Conservation (phyloP, 352 stramenopile genomes). For the Thalassiosira exigua region DNA sequence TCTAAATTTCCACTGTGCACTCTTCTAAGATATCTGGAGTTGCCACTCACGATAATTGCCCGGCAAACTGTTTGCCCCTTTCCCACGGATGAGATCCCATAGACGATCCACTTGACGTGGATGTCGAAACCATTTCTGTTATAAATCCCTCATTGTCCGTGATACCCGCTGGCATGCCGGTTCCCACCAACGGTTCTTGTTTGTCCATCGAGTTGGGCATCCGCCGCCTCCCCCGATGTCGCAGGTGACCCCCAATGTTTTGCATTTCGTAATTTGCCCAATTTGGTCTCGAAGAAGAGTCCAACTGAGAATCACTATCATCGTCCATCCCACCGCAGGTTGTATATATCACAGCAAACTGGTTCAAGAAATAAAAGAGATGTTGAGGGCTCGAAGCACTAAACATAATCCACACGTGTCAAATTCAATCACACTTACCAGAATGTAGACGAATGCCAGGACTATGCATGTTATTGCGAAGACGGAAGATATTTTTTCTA, state of each 20-base stretch:
- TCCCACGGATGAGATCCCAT: conserved; percentile 35
- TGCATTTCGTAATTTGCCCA: conserved; percentile 55
- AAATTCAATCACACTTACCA: no score
- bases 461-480: conserved; percentile 80
- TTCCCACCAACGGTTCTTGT: conserved; percentile 49
- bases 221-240: conserved; percentile 21
- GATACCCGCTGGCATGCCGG: conserved; percentile 29
- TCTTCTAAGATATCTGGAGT: no score
- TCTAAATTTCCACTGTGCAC: no score
- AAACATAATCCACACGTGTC: no score
- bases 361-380: no score
- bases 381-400: no score
- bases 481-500: conserved; percentile 80
- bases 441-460: conserved; percentile 62
- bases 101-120: conserved; percentile 53
- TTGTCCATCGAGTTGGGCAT: conserved; percentile 53
- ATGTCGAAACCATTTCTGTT: conserved; percentile 54
- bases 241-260: conserved; percentile 4
- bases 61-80: conserved; percentile 42
- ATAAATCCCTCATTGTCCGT: conserved; percentile 58
- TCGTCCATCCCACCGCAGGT: conserved; percentile 56
- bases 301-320: conserved; percentile 23
- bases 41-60: conserved; percentile 36
- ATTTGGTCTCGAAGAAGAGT: conserved; percentile 7
- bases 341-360: conserved; percentile 61